A percentile compares a stretch with the other conserved stretches of the same genome.
Evolutionary conservation across 2,329 filamentous ascomycete genomes (phyloP).

Genomic region (Ophiognomonia clavigignenti-juglandacearum): DNA sequence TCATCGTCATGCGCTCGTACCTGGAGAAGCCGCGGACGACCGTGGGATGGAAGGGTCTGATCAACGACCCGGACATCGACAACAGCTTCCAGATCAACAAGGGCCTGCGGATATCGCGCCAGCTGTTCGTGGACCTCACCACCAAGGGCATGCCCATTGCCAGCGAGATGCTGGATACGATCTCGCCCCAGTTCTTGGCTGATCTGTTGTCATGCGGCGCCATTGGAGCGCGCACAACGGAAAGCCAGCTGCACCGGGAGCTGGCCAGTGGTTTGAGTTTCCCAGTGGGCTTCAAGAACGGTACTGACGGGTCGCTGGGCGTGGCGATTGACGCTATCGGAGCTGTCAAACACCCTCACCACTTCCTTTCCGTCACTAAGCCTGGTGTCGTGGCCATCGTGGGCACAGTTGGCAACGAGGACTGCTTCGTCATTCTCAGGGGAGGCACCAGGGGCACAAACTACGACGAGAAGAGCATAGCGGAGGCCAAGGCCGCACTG

Average conservation of each 20-base stretch:
- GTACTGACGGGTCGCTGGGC: slow-evolving; percentile 83
- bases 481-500: slow-evolving; percentile 75
- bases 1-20: slow-evolving; percentile 97
- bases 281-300: slow-evolving; percentile 99
- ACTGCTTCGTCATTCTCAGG: slow-evolving; percentile 94
- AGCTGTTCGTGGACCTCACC: slow-evolving; percentile 91
- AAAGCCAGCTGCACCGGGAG: slow-evolving; percentile 93
- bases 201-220: slow-evolving; percentile 89
- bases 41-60: slow-evolving; percentile 96
- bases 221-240: slow-evolving; percentile 92
- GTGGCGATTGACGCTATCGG: slow-evolving; percentile 96
- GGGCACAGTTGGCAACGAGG: slow-evolving; percentile 88
- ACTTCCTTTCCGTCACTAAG: slow-evolving; percentile 97
- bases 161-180: slow-evolving; percentile 96
- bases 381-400: slow-evolving; percentile 93
- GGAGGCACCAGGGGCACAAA: slow-evolving; percentile 93
- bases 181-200: slow-evolving; percentile 93
- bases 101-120: slow-evolving; percentile 77
- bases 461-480: slow-evolving; percentile 81
- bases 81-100: slow-evolving; percentile 99
- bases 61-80: slow-evolving; percentile 98
- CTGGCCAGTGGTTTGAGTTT: slow-evolving; percentile 90
- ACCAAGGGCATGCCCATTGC: slow-evolving; percentile 92
- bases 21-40: slow-evolving; percentile 98
- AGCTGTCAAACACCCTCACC: slow-evolving; percentile 84